Percentiles rank a stretch among this genome's conserved stretches.
Conservation (phyloP, 2,329 filamentous ascomycete species). For the Chalaropsis ovoidea region DNA sequence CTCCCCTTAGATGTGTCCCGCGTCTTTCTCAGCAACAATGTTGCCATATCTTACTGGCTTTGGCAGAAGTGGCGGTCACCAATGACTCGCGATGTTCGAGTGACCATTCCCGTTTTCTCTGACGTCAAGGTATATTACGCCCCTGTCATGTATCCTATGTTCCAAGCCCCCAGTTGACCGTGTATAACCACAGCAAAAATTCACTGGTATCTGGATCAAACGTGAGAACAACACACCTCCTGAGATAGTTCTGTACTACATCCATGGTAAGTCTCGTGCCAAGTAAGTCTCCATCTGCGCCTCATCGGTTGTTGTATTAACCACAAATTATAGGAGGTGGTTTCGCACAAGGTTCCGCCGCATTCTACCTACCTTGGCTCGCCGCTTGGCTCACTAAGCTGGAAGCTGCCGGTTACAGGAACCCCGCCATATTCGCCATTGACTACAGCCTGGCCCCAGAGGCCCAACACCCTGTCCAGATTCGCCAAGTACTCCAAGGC, state of each 20-base stretch:
- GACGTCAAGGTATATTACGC: constrained; percentile 29
- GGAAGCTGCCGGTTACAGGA: constrained; percentile 53
- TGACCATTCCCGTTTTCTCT: constrained; percentile 51
- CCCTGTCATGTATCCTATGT: not conserved
- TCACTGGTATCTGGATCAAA: constrained; percentile 61
- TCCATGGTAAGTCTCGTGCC: constrained; percentile 50
- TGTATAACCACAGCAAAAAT: constrained; percentile 31
- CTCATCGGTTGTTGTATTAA: not conserved
- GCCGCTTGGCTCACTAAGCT: constrained; percentile 60
- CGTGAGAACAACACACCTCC: constrained; percentile 50
- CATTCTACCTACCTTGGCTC: constrained; percentile 79
- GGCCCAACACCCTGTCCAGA: constrained; percentile 59
- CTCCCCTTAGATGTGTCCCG: constrained; percentile 59
- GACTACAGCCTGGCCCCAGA: constrained; percentile 68
- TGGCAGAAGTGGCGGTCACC: constrained; percentile 54
- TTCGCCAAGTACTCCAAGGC: constrained; percentile 57
- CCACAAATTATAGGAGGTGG: constrained; percentile 51
- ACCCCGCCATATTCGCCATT: constrained; percentile 68
- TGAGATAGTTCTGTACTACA: constrained; percentile 73
- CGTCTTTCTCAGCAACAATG: constrained; percentile 66
- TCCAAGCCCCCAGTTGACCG: not conserved
- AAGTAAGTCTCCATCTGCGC: not conserved
- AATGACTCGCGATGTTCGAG: constrained; percentile 51
- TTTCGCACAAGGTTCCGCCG: constrained; percentile 70
- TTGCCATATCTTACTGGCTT: constrained; percentile 61